Evolutionary conservation across 106 monocot genomes (phyloP), one percentile per base, ranked within the genome.

Genomic region (Dioscorea dumetorum): DNA sequence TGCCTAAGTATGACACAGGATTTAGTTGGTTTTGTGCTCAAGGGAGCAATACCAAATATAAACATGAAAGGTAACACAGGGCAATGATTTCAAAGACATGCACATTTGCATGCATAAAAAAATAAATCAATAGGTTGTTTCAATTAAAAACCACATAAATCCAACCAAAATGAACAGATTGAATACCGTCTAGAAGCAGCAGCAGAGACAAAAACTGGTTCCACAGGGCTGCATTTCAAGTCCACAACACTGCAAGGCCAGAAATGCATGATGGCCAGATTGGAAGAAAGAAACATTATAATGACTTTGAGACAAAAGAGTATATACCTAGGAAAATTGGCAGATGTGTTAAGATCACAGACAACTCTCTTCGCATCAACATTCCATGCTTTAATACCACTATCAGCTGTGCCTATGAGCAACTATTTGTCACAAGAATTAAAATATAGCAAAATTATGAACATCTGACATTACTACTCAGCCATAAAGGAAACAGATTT

Each of bases 331-430:
- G 95, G 91, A 78, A 82, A 97, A 60, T 86, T 86, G 76, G 71
- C 50, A 14, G 86, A 68, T 54, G 95, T 91, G 57, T 70, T 91
- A 50, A 99, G 78, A 77, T 99, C 92, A 82, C 87, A 88, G n/a
- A 99, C 92, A 75, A 99, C 97, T 85, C 97, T 80, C 71, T 99
- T 99, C 48, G 97, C 89, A 87, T 99, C 97, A 89, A 82, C 92
- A 79, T 99, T 99, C 97, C 97, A 99, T 70, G 97, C 97, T 83
- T 99, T 99, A 52, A 99, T 92, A 17, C 97, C 97, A 50, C 97
- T 89, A 80, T 83, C 86, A 60, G 86, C 82, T 67, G 97, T 99
- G 62, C 97, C 97, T 80, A 99, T 92, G 78, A 99, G 85, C 61
- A 95, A 78, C 94, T 95, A 88, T 81, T 41, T 63, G 57, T 70